Percentiles rank a stretch among this genome's conserved stretches.
Evolutionary conservation across 176 grass and related monocot species (phyloP).

Genomic region (Zoysia pacifica): DNA sequence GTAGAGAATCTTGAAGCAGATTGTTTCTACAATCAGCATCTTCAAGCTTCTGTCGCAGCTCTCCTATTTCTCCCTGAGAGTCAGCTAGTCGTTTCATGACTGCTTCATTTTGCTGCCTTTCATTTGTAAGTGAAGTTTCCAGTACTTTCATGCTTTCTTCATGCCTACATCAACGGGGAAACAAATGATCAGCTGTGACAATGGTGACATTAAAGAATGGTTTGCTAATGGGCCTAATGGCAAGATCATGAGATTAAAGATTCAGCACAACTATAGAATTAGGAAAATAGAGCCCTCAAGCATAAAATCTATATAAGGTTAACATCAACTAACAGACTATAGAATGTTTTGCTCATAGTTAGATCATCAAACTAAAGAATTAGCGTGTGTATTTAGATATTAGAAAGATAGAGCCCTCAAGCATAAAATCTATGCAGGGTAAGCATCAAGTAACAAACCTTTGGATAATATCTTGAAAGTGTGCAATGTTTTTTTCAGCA

Average conservation of each 20-base stretch:
- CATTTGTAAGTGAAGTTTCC: conserved; percentile 56
- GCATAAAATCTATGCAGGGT: conserved; percentile 12
- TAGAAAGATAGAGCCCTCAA: conserved; percentile 29
- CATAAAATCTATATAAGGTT: conserved; percentile 14
- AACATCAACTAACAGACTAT: conserved; percentile 43
- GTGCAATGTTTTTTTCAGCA: conserved; percentile 50
- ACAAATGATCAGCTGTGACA: conserved; percentile 33
- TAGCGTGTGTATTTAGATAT: conserved; percentile 24
- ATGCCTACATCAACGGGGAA: conserved; percentile 50
- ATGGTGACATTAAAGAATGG: conserved; percentile 14
- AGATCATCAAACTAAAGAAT: not conserved
- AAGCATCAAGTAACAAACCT: conserved; percentile 52
- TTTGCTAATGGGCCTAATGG: conserved; percentile 39
- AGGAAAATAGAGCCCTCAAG: conserved; percentile 10
- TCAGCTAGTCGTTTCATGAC: conserved; percentile 55
- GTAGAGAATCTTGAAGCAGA: conserved; percentile 65
- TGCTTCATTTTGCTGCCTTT: conserved; percentile 56
- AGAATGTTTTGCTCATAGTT: conserved; percentile 25
- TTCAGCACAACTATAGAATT: conserved; percentile 20
- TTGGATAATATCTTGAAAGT: conserved; percentile 58
- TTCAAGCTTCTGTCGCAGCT: conserved; percentile 62
- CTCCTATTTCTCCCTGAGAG: conserved; percentile 49
- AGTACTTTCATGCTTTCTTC: conserved; percentile 47
- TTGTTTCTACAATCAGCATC: conserved; percentile 51
- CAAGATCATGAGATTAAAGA: conserved; percentile 18